These are phyloP conservation scores for Aspergillus sp. DNA, from an alignment of 2,329 filamentous ascomycete genomes.

Conservation along the genomic window DNA sequence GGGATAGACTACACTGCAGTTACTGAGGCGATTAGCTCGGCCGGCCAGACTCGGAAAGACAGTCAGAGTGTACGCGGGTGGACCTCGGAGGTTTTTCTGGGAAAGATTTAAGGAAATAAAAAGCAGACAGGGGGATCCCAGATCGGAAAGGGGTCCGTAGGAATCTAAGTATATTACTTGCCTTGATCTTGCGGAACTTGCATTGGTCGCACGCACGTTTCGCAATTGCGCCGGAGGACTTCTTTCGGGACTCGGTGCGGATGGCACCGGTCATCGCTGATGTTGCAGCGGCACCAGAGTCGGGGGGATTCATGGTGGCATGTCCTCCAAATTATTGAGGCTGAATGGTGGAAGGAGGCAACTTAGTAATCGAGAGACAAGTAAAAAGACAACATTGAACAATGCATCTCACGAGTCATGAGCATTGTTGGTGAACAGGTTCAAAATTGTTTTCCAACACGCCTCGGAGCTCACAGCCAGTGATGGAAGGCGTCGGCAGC, in stretches of 20 bases:
- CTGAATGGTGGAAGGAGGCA: not conserved
- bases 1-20: conserved; percentile 41
- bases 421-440: not conserved
- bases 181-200: conserved; percentile 44
- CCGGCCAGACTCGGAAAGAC: not conserved
- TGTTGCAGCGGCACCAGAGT: conserved; percentile 20
- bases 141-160: not conserved
- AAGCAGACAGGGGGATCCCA: not conserved
- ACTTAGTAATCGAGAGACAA: conserved; percentile 1
- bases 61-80: not conserved
- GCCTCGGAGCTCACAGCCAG: not conserved
- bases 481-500: not conserved
- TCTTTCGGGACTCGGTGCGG: conserved; percentile 28
- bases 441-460: not conserved
- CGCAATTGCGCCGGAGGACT: conserved; percentile 25
- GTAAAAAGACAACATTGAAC: not conserved
- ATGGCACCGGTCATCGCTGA: conserved; percentile 24
- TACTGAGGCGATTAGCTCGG: not conserved
- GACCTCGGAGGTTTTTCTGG: not conserved
- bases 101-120: not conserved
- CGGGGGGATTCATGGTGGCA: conserved; percentile 28
- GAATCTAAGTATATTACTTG: conserved; percentile 14
- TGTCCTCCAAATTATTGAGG: conserved; percentile 14
- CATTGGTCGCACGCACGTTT: conserved; percentile 47
- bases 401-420: not conserved